These are phyloP conservation scores for Annulohypoxylon maeteangense DNA, from an alignment of 495 filamentous ascomycete species.

Conservation along the genomic window DNA sequence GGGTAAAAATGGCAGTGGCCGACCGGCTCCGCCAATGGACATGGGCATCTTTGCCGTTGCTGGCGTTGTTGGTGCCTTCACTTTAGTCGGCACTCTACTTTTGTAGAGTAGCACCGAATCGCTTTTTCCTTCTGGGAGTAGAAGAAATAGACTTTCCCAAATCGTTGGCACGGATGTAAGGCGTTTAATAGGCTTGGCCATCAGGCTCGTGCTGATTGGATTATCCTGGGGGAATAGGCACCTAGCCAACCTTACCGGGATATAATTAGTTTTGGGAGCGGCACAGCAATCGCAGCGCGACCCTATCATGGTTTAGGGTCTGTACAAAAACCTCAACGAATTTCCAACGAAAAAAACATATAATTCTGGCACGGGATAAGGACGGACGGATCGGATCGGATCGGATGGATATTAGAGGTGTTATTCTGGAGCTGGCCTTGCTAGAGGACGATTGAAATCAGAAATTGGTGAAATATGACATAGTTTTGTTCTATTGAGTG, in stretches of 20 bases:
- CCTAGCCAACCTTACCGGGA: neutral
- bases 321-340: conserved; percentile 1
- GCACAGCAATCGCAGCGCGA: neutral
- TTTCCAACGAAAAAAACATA: conserved; percentile 5
- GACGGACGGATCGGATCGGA: neutral
- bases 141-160: neutral
- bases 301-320: neutral
- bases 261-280: conserved; percentile 29
- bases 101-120: conserved; percentile 53
- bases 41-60: conserved; percentile 66
- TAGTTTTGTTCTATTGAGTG: conserved; percentile 22
- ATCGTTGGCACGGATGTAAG: conserved; percentile 4
- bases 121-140: conserved; percentile 2
- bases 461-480: conserved; percentile 15
- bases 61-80: conserved; percentile 65
- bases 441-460: conserved; percentile 32
- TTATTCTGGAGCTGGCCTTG: conserved; percentile 31
- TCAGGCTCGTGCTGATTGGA: conserved; percentile 17
- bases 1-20: conserved; percentile 51
- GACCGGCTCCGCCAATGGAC: conserved; percentile 58
- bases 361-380: conserved; percentile 12
- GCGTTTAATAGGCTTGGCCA: conserved; percentile 27
- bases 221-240: neutral
- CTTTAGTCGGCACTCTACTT: conserved; percentile 72
- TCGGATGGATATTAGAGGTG: conserved; percentile 33